These are phyloP conservation scores for Sambucus nigra DNA, from an alignment of 129 eudicot genomes.

Conservation along the genomic window DNA sequence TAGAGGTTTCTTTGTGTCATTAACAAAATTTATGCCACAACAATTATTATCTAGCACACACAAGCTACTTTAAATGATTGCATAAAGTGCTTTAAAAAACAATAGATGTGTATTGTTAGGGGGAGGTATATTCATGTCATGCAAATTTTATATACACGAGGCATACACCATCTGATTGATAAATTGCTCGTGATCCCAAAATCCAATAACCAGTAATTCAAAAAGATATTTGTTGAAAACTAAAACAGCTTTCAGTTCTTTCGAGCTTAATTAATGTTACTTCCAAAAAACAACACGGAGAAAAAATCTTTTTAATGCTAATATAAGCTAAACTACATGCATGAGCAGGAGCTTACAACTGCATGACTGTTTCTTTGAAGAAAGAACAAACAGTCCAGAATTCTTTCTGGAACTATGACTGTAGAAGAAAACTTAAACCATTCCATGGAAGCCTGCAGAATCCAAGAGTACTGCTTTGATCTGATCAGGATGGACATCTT, in stretches of 20 bases:
- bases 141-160: too few relatives aligned
- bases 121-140: too few relatives aligned
- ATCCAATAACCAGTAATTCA: too few relatives aligned
- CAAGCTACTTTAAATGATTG: too few relatives aligned
- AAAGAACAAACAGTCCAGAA: background rate
- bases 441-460: slow-evolving; percentile 74
- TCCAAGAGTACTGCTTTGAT: slow-evolving; percentile 77
- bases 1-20: too few relatives aligned
- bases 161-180: too few relatives aligned
- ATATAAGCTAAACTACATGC: background rate
- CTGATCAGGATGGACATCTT: slow-evolving; percentile 71
- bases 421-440: slow-evolving; percentile 21
- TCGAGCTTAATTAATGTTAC: background rate
- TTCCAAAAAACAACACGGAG: background rate
- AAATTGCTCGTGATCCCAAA: too few relatives aligned
- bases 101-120: too few relatives aligned
- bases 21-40: too few relatives aligned
- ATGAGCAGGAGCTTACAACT: background rate
- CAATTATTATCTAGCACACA: too few relatives aligned
- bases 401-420: background rate
- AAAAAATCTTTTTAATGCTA: background rate
- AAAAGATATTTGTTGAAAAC: background rate
- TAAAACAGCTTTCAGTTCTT: background rate
- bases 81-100: too few relatives aligned
- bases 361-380: background rate